Evolutionary conservation across 164 flowering plant species (phyloP), one percentile per base, ranked within the genome.

Genomic region (Tinospora cordifolia): DNA sequence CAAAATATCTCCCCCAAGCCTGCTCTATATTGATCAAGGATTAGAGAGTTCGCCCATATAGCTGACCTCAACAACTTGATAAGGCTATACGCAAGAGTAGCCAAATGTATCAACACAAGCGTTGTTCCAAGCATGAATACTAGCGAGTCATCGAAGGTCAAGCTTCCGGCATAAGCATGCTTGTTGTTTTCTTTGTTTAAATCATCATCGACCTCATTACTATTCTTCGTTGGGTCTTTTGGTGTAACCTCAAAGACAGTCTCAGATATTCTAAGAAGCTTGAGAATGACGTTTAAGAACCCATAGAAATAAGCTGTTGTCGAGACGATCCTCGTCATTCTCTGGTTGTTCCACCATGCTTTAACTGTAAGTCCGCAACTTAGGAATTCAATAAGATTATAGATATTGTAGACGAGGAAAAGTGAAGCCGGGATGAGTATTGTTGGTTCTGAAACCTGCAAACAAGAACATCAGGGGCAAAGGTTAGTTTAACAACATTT

Each of bases 331-430:
- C 84, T 76, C 11, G 3, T 9, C 81, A 83, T 83, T 64, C 80
- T 76, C 17, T 81, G 80, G 72, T 70, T 74, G 73, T 82, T 83
- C 88, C 88, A 90, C 90, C 92, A 87, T n/a, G 75, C 68, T 0
- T 77, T 72, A 9, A 79, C 26, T 0, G 90, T 75, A 1, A 69
- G 66, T 9, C 84, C 82, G 0, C 30, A 8, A 3, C 17, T 24
- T 0, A 81, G 27, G 75, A 71, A 86, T 49, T 89, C 88, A 1
- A n/a, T 67, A 27, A 88, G 74, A 15, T 74, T 68, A 59, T 73
- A 57, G 6, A 81, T 14, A 65, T 79, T 78, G 77, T 72, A 71
- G 6, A 76, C 34, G 41, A 79, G 26, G 69, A 85, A 74, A 15
- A 85, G 38, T 6, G 76, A 64, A 15, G 72, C 57, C 0, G 77